Base-by-base conservation (phyloP, 495 filamentous ascomycete genomes). In the Ramalina peruviana region DNA sequence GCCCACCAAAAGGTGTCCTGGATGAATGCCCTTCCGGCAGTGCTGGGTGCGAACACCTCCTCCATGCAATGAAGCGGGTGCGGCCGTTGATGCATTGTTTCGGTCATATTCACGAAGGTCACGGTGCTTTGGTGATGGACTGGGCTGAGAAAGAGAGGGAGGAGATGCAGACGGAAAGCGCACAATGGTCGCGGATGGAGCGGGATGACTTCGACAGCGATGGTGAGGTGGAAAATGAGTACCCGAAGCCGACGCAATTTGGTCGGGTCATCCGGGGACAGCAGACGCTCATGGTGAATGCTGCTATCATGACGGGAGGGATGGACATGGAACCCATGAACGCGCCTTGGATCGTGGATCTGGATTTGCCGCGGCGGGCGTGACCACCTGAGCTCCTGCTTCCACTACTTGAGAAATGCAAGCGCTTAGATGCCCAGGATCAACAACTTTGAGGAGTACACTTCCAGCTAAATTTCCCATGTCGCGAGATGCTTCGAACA, bases 1-100 rank as follows among this genome's bases (percentile, higher is more conserved):
- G 84, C 3, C 86, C 86, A 7, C 83, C 86, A 0, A 55, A 65
- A 4, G 69, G 69, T 0, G 62, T 81, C 2, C 62, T 82, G 4
- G 85, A 88, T 55, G 23, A 52, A 10, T 59, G 65, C 60, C 0
- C 40, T 9, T 2, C 16, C 42, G 26, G 40, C 9, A 58, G 65
- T 40, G 67, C 67, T 11, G 78, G 78, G 0, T 80, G 76, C 46
- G 53, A 56, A 11, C 59, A 72, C 37, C 60, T 83, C 3, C 72
- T 80, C 5, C 61, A 53, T 0, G 77, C 77, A 2, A 57, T 76
- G 3, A 62, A 64, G 1, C 60, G 63, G 4, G 62, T 66, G 3
- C 53, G 61, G 27, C 80, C 79, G 0, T 52, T 54, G 7, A 37
- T 82, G 40, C 74, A 81, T 51, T 80, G 75, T 52, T 82, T 81